Evolutionary conservation across 441 rosid species (phyloP).

Genomic region (Bruguiera hainesii): DNA sequence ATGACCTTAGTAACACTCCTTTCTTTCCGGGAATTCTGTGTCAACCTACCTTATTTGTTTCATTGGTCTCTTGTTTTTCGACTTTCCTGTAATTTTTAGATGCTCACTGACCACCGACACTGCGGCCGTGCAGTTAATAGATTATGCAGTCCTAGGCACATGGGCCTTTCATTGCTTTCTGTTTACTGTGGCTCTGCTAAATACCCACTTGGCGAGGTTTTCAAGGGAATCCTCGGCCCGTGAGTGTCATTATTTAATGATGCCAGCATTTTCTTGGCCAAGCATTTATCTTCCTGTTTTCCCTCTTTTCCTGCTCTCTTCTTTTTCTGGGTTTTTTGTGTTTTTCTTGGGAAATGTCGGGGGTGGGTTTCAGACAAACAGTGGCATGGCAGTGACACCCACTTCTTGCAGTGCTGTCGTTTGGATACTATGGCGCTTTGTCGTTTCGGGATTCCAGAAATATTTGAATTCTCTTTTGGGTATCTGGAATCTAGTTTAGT

Average conservation of each 20-base stretch:
- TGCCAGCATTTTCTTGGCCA: slow-evolving; percentile 21
- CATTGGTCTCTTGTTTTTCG: slow-evolving; percentile 12
- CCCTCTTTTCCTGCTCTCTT: neutral
- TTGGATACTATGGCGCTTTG: slow-evolving; percentile 15
- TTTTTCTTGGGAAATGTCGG: slow-evolving; percentile 29
- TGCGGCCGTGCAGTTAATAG: slow-evolving; percentile 23
- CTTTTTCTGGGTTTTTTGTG: neutral
- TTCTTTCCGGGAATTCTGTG: slow-evolving; percentile 15
- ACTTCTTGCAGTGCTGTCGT: slow-evolving; percentile 19
- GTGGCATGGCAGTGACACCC: slow-evolving; percentile 27
- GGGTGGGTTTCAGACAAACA: slow-evolving; percentile 16
- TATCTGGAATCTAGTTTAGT: slow-evolving; percentile 17
- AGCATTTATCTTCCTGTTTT: slow-evolving; percentile 18
- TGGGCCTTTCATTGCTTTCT: slow-evolving; percentile 13
- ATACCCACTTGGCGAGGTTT: slow-evolving; percentile 33
- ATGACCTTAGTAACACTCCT: neutral
- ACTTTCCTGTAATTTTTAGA: slow-evolving; percentile 18
- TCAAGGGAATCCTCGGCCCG: slow-evolving; percentile 58
- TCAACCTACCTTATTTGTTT: slow-evolving; percentile 31
- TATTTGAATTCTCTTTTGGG: neutral
- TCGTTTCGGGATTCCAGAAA: slow-evolving; percentile 14
- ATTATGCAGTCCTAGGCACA: slow-evolving; percentile 14
- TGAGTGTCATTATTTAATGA: slow-evolving; percentile 43
- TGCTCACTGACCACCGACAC: slow-evolving; percentile 32
- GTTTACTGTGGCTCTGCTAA: slow-evolving; percentile 33